A percentile compares a stretch with the other conserved stretches of the same genome.
Conservation (phyloP, 2,329 filamentous ascomycete species). For the Neofusicoccum ribis region DNA sequence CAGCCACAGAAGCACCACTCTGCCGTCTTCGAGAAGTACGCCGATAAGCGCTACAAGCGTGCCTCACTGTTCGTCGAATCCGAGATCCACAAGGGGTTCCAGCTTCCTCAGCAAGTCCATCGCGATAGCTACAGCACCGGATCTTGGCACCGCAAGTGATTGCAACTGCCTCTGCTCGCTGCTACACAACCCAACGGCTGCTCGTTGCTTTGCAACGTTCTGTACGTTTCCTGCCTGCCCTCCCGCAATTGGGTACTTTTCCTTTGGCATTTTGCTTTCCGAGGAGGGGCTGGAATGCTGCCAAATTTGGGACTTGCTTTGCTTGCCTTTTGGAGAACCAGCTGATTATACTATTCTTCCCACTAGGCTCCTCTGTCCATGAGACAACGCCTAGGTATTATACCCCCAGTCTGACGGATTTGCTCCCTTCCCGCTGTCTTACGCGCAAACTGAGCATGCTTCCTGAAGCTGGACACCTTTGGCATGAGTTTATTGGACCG, state of each 20-base stretch:
- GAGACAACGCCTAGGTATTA: neutral
- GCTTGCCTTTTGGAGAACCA: neutral
- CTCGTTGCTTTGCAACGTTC: neutral
- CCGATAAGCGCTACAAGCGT: slow-evolving; percentile 81
- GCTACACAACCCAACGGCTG: neutral
- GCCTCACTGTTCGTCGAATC: slow-evolving; percentile 77
- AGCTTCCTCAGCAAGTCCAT: slow-evolving; percentile 43
- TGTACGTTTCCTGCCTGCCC: neutral
- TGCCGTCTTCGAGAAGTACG: slow-evolving; percentile 90
- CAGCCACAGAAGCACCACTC: slow-evolving; percentile 77
- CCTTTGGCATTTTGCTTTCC: slow-evolving; percentile 3
- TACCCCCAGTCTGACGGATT: neutral
- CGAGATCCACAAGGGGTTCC: slow-evolving; percentile 66
- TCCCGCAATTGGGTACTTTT: neutral
- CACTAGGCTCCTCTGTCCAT: neutral
- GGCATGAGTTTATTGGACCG: slow-evolving; percentile 3
- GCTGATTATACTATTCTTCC: slow-evolving; percentile 6
- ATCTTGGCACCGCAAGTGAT: slow-evolving; percentile 10
- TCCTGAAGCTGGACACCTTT: slow-evolving; percentile 3
- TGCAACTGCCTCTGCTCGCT: neutral
- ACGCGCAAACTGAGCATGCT: neutral
- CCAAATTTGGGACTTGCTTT: neutral
- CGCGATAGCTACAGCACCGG: slow-evolving; percentile 26
- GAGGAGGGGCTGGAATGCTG: neutral
- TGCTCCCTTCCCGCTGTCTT: neutral